Conservation (phyloP, 2,329 filamentous ascomycete genomes). For the Raffaelea albimanens region DNA sequence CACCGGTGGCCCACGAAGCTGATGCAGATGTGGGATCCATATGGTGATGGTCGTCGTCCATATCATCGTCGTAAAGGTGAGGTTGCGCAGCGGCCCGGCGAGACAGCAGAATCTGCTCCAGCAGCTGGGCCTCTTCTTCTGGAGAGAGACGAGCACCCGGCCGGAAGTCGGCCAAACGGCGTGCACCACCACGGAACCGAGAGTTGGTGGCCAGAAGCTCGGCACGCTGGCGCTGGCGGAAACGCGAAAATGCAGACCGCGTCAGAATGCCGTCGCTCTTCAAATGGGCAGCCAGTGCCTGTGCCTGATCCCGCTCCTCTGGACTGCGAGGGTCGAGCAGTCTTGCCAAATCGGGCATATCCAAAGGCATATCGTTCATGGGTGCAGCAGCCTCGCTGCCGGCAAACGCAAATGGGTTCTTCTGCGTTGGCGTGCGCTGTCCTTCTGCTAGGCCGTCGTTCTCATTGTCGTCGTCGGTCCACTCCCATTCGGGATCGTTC, state of each 20-base stretch:
- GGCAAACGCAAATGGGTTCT: slow-evolving; percentile 13
- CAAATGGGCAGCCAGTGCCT: slow-evolving; percentile 71
- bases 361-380: slow-evolving; percentile 51
- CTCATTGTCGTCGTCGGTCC: slow-evolving; percentile 32
- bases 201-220: slow-evolving; percentile 44
- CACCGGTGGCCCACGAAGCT: slow-evolving; percentile 57
- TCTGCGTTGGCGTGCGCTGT: slow-evolving; percentile 52
- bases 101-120: slow-evolving; percentile 51
- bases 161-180: slow-evolving; percentile 20
- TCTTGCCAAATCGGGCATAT: slow-evolving; percentile 60
- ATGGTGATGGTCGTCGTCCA: slow-evolving; percentile 4
- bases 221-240: slow-evolving; percentile 59
- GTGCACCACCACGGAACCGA: slow-evolving; percentile 10
- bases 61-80: slow-evolving; percentile 2
- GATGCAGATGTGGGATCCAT: slow-evolving; percentile 8
- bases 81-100: slow-evolving; percentile 25
- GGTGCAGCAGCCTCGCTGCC: too few species aligned
- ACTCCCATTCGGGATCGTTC: slow-evolving; percentile 20
- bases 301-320: slow-evolving; percentile 73
- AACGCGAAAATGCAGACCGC: slow-evolving; percentile 63
- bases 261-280: slow-evolving; percentile 65
- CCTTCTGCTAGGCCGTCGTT: slow-evolving; percentile 40
- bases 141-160: slow-evolving; percentile 33
- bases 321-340: slow-evolving; percentile 71
- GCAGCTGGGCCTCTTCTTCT: slow-evolving; percentile 50